Base-by-base conservation (phyloP, 2,329 filamentous ascomycete genomes). In the Paecilomyces formosus region DNA sequence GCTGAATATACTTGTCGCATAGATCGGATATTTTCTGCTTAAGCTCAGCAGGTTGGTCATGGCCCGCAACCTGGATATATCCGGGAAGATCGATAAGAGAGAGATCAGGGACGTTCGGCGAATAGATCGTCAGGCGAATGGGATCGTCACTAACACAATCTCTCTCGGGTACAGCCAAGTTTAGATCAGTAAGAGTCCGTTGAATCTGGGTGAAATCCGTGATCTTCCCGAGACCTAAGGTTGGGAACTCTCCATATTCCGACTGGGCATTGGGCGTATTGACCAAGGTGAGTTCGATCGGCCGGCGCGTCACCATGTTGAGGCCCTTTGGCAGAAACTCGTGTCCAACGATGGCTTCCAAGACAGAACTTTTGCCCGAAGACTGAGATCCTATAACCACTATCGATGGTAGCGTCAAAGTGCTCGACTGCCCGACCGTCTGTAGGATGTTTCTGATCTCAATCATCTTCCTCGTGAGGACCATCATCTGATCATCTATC, bases 361-460 rank as follows among this genome's bases (percentile, higher is more conserved):
- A 75, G 1, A 99, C 94, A 1, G 94, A 99, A 70, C 93, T 97
- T 78, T 99, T 99, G 49, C 94, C 94, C 0, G 94, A 97, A 0
- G 94, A 99, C 72, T 99, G 94, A 1, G 94, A 99, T 24, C 94
- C 94, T 66, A 99, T 97, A 39, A 99, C 94, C n/a, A 99, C 94
- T 59, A 99, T 99, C 0, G 95, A 97, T 0, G 94, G 94, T 22
- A 99, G 78, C 1, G 89, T 93, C 62, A 99, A 79, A 2, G 90
- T 86, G 63, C 88, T 91, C 0, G 92, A 95, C 78, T 99, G 93
- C 33, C 92, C 95, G 53, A 99, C 89, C 26, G 88, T 90, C 69
- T 95, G 89, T 24, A 99, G 81, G 58, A 99, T 90, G 65, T 88
- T 92, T 65, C 95, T 83, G 58, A 99, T 97, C 78, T 99, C 94